Evolutionary conservation across 2,329 filamentous ascomycete genomes (phyloP).

Genomic region (Fusarium sp.): DNA sequence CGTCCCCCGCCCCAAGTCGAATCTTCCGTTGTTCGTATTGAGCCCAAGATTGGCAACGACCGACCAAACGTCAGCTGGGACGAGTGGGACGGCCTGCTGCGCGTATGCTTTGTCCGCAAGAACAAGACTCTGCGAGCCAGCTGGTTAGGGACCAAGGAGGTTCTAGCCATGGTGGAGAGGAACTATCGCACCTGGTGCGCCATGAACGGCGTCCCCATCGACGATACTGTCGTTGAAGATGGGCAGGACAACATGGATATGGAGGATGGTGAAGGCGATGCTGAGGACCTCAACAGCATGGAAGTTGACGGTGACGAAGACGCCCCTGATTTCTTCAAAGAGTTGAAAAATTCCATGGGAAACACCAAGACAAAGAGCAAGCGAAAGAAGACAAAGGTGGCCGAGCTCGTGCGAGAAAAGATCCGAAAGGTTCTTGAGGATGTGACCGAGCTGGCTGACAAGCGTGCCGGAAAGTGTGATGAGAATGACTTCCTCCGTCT

Average conservation of each 20-base stretch:
- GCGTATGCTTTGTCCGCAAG: slow-evolving; percentile 77
- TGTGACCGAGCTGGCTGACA: slow-evolving; percentile 81
- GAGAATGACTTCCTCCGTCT: slow-evolving; percentile 91
- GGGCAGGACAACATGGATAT: slow-evolving; percentile 52
- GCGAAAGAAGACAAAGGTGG: slow-evolving; percentile 81
- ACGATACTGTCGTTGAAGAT: slow-evolving; percentile 68
- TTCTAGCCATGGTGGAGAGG: slow-evolving; percentile 81
- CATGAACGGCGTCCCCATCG: slow-evolving; percentile 80
- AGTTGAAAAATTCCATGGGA: slow-evolving; percentile 57
- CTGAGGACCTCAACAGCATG: slow-evolving; percentile 59
- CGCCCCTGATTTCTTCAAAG: slow-evolving; percentile 85
- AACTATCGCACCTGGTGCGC: slow-evolving; percentile 94
- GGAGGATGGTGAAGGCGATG: slow-evolving; percentile 51
- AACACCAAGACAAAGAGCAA: slow-evolving; percentile 69
- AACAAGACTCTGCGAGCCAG: slow-evolving; percentile 88
- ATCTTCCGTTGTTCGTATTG: slow-evolving; percentile 86
- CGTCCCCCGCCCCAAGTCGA: slow-evolving; percentile 94
- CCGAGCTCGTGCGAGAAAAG: slow-evolving; percentile 85
- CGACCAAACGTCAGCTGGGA: slow-evolving; percentile 90
- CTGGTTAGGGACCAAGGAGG: slow-evolving; percentile 81
- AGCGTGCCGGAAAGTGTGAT: slow-evolving; percentile 85
- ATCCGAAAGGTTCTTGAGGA: slow-evolving; percentile 84
- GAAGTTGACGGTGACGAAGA: slow-evolving; percentile 73
- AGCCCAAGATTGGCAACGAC: slow-evolving; percentile 80
- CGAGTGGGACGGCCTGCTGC: slow-evolving; percentile 91